Evolutionary conservation across 2,329 filamentous ascomycete species (phyloP).

Genomic region (Mycosphaerella sp.): DNA sequence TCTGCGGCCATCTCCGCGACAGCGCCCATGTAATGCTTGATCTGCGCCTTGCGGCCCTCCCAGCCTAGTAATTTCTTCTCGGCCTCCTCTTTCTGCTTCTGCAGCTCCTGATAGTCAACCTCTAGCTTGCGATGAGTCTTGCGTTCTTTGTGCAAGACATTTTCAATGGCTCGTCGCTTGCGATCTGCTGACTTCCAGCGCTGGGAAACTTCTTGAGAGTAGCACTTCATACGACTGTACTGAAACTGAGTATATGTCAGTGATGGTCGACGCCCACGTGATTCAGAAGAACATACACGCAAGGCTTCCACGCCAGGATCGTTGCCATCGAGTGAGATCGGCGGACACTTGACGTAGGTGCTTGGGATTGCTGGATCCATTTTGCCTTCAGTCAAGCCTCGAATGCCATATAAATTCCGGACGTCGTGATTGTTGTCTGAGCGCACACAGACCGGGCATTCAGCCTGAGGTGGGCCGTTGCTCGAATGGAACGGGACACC

Average conservation of each 20-base stretch:
- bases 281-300: slow-evolving; percentile 30
- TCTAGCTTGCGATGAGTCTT: neutral
- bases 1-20: slow-evolving; percentile 29
- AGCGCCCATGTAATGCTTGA: slow-evolving; percentile 35
- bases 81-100: slow-evolving; percentile 22
- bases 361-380: slow-evolving; percentile 41
- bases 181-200: slow-evolving; percentile 23
- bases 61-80: slow-evolving; percentile 30
- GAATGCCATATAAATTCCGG: slow-evolving; percentile 42
- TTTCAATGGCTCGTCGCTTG: slow-evolving; percentile 13
- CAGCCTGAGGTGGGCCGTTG: slow-evolving; percentile 37
- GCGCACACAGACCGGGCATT: slow-evolving; percentile 42
- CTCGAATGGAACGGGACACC: slow-evolving; percentile 42
- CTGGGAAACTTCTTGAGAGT: slow-evolving; percentile 26
- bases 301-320: slow-evolving; percentile 39
- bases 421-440: slow-evolving; percentile 31
- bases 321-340: slow-evolving; percentile 35
- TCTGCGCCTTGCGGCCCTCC: slow-evolving; percentile 30
- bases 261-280: too few species aligned
- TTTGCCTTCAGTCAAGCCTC: slow-evolving; percentile 39
- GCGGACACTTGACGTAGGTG: slow-evolving; percentile 42
- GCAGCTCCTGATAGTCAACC: slow-evolving; percentile 17
- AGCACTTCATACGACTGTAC: slow-evolving; percentile 37
- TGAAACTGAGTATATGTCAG: slow-evolving; percentile 40
- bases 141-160: slow-evolving; percentile 9